Evolutionary conservation across 768 basidiomycete genomes (phyloP).

Genomic region (Mycena belliarum): DNA sequence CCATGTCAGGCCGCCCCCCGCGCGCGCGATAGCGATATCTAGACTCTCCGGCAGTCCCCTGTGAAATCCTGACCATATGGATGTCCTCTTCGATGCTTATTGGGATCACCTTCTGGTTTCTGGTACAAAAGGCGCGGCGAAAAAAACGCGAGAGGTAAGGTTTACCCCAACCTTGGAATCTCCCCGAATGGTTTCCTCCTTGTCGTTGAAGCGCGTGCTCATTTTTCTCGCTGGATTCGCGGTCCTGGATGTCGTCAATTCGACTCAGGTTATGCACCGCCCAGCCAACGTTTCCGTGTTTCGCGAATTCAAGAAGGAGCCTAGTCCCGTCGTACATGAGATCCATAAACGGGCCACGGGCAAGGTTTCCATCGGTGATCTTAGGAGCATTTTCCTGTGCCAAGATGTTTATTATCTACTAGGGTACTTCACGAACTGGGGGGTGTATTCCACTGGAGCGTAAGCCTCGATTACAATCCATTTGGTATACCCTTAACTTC

Average conservation of each 20-base stretch:
- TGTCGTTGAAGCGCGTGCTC: constrained; percentile 12
- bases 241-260: constrained; percentile 27
- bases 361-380: constrained; percentile 35
- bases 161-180: constrained; percentile 4
- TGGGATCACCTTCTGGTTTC: background rate
- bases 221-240: constrained; percentile 9
- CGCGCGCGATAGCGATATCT: background rate
- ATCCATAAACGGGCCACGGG: constrained; percentile 42
- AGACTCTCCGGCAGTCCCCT: background rate
- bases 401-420: background rate
- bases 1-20: background rate
- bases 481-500: background rate
- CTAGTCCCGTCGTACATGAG: constrained; percentile 37
- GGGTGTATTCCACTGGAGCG: constrained; percentile 54
- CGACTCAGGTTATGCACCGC: constrained; percentile 56
- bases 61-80: constrained; percentile 12
- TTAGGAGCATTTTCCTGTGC: too few relatives aligned
- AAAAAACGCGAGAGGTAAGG: background rate
- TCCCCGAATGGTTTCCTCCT: constrained; percentile 8
- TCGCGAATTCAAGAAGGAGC: constrained; percentile 33
- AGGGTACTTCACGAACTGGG: constrained; percentile 67
- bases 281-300: constrained; percentile 48
- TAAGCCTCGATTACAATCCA: background rate
- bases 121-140: constrained; percentile 6
- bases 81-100: background rate